phyloP scores from a whole-genome alignment of 805 yeast species.

The Isabelozyma rhagii region DNA sequence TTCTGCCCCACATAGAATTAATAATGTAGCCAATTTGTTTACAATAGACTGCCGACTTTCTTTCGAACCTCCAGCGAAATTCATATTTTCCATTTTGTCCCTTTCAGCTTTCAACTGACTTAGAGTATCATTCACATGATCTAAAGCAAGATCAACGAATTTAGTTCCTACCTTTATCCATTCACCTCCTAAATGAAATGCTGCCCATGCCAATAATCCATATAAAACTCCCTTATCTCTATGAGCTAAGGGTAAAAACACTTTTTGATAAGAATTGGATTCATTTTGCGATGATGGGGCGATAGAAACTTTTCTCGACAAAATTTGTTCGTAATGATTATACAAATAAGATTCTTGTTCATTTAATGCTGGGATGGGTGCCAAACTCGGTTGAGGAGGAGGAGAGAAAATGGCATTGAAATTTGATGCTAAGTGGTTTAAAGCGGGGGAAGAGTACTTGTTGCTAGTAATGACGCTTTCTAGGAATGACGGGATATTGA shows the following conservation, averaged over 20 bases:
- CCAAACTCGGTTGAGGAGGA: conserved; percentile 19
- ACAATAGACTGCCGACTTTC: conserved; percentile 33
- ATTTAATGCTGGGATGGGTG: conserved; percentile 24
- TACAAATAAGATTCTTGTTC: conserved; percentile 38
- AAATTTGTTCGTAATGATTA: conserved; percentile 46
- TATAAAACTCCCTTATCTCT: conserved; percentile 48
- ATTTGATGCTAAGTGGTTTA: conserved; percentile 6
- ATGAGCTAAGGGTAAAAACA: conserved; percentile 56
- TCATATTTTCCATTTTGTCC: conserved; percentile 2
- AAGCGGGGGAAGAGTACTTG: background rate
- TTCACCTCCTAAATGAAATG: conserved; percentile 45
- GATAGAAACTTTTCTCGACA: conserved; percentile 42
- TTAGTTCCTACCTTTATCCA: conserved; percentile 48
- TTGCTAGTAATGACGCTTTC: background rate
- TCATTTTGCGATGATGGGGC: conserved; percentile 43
- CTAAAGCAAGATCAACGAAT: conserved; percentile 47
- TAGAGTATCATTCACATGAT: conserved; percentile 29
- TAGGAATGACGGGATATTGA: background rate
- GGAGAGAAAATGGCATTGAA: conserved; percentile 22
- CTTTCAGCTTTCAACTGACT: conserved; percentile 9
- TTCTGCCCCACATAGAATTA: conserved; percentile 75
- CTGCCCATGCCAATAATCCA: conserved; percentile 55
- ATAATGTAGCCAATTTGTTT: conserved; percentile 57
- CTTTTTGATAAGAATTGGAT: conserved; percentile 49
- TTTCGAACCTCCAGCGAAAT: conserved; percentile 5